Base-by-base conservation (phyloP, 75 land plant species). In the Pinus taeda region DNA sequence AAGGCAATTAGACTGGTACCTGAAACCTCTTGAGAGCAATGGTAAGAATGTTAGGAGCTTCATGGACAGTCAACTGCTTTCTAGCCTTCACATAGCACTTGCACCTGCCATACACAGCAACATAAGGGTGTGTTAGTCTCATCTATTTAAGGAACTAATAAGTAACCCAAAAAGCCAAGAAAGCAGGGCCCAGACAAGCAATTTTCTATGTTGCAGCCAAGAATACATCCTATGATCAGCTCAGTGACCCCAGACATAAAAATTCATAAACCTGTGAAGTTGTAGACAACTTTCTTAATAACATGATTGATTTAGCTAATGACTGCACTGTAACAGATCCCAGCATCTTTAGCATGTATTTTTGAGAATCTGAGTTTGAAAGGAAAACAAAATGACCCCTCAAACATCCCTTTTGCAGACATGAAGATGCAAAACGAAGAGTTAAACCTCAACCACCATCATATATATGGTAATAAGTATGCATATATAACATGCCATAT, bases 1-100 rank as follows among this genome's bases (percentile, higher is more conserved):
- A 76, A 53, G 15, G 29, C n/a, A 22, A 20, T 20, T 57, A 83
- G 60, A 12, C 30, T 61, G 57, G 30, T 79, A 93, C 98, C 96
- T 90, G 96, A 81, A 88, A 95, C 56, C 98, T 81, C 87, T 95
- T 95, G 30, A 95, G 77, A 18, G 87, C 93, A 81, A 95, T 91
- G 14, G 98, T 93, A 36, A 95, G 89, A 49, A 95, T 69, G 79
- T 95, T 95, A 13, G 98, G 98, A 71, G 96, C 98, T 81, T 95
- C 98, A 74, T 91, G 64, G n/a, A 95, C 42, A 58, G 88, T 89
- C 77, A 95, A 55, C 78, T 76, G 90, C 81, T 95, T 95, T 58
- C 79, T 86, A 29, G 98, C 98, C 74, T 77, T 89, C 74, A 91
- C 93, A 85, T 93, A 95, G 15, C 90, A 86, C 58, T 95, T 93